Conservation (phyloP, 2,329 filamentous ascomycete genomes). For the Coleophoma crateriformis region DNA sequence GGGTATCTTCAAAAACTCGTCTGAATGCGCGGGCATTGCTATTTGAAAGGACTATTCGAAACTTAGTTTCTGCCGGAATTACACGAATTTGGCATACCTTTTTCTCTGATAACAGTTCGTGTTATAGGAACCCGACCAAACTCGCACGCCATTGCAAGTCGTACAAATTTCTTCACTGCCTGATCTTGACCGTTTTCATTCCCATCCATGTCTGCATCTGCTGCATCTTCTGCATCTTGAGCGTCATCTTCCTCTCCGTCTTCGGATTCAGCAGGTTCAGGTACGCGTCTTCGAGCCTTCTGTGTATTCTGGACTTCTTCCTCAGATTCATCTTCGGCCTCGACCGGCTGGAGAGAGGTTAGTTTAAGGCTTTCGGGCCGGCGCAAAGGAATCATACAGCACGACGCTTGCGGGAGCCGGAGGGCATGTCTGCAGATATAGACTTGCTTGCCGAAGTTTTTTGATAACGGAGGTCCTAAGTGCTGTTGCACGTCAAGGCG, state of each 20-base stretch:
- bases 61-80: too few species aligned
- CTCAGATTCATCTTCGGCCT: constrained; percentile 20
- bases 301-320: constrained; percentile 18
- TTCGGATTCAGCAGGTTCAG: constrained; percentile 16
- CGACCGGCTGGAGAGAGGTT: too few species aligned
- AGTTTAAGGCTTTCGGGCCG: too few species aligned
- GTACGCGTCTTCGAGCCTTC: constrained; percentile 9
- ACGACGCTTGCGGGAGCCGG: constrained; percentile 15
- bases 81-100: constrained; percentile 36
- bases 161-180: constrained; percentile 61
- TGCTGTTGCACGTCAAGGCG: neutral
- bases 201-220: constrained; percentile 15
- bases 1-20: constrained; percentile 69
- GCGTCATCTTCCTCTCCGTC: constrained; percentile 17
- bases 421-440: constrained; percentile 16
- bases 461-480: neutral
- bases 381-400: constrained; percentile 9
- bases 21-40: constrained; percentile 62
- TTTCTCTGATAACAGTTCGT: constrained; percentile 57
- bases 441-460: neutral
- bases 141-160: constrained; percentile 62
- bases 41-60: constrained; percentile 24
- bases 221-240: constrained; percentile 8
- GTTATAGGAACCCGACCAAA: constrained; percentile 55
- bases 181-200: constrained; percentile 32